These are phyloP conservation scores for Euphorbia lathyris DNA, from an alignment of 345 rosid genomes.

Conservation along the genomic window DNA sequence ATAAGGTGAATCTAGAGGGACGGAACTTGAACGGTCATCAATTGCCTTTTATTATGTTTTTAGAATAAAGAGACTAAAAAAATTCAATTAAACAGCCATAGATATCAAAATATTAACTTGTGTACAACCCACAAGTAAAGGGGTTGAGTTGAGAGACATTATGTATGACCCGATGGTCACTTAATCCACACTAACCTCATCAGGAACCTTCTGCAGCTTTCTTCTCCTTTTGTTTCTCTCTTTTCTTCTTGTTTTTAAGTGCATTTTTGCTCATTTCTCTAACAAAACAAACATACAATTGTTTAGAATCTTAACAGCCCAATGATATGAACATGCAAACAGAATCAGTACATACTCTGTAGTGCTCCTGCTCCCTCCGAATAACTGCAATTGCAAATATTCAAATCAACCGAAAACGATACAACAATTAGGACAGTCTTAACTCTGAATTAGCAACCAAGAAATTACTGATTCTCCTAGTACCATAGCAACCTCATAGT, in stretches of 20 bases:
- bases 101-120: too few species aligned
- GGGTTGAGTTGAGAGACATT: too few species aligned
- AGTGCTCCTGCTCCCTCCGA: constrained; percentile 59
- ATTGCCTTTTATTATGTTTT: too few species aligned
- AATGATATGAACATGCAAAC: constrained; percentile 1
- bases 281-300: background rate
- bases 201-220: constrained; percentile 28
- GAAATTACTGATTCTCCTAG: background rate
- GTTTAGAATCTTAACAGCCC: background rate
- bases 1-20: too few species aligned
- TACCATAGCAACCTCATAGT: background rate
- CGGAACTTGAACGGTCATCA: too few species aligned
- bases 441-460: background rate
- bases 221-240: constrained; percentile 80
- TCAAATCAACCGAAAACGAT: constrained; percentile 28
- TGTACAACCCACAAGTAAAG: too few species aligned
- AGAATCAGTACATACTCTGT: constrained; percentile 53
- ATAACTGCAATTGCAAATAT: constrained; percentile 48
- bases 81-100: too few species aligned
- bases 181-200: too few species aligned
- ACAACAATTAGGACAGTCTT: background rate
- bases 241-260: constrained; percentile 80
- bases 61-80: too few species aligned
- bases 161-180: too few species aligned
- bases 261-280: constrained; percentile 92